These are phyloP conservation scores for Xeromyces bisporus DNA, from an alignment of 495 filamentous ascomycete species.

Conservation along the genomic window DNA sequence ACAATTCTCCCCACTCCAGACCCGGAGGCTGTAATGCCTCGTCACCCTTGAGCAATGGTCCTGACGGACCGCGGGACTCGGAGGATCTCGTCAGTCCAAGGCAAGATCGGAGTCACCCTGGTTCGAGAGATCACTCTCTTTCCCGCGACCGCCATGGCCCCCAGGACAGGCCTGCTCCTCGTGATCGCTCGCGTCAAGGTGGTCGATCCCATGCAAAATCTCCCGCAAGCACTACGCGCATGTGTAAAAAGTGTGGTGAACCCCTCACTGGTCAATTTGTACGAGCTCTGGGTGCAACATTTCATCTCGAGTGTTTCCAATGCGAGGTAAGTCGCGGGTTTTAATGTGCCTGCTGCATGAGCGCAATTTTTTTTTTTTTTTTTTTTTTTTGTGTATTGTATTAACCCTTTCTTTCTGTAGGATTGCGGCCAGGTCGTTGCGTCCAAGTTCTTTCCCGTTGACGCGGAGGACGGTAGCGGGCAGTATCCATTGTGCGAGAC, in stretches of 20 bases:
- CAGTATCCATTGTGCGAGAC: constrained; percentile 97
- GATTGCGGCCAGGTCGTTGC: constrained; percentile 94
- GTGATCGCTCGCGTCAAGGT: constrained; percentile 29
- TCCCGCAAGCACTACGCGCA: constrained; percentile 27
- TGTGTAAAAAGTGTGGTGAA: constrained; percentile 80
- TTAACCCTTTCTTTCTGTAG: no score
- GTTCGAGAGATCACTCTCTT: constrained; percentile 9
- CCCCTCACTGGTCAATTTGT: constrained; percentile 89
- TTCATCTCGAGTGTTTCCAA: constrained; percentile 94
- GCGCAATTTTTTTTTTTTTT: no score
- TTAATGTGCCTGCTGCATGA: no score
- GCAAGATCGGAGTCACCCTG: constrained; percentile 12
- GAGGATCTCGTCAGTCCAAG: constrained; percentile 19
- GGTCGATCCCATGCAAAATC: constrained; percentile 27
- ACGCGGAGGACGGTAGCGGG: constrained; percentile 64
- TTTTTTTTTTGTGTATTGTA: no score
- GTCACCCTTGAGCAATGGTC: constrained; percentile 8
- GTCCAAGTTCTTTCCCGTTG: constrained; percentile 95
- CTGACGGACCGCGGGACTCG: constrained; percentile 12
- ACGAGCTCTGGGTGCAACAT: constrained; percentile 77
- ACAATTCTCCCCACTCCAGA: constrained; percentile 26
- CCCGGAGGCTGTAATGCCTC: constrained; percentile 13
- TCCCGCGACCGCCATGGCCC: constrained; percentile 17
- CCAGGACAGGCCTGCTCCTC: constrained; percentile 21
- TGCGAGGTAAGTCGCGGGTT: constrained; percentile 82